Base-by-base conservation (phyloP, 306 rosid species). In the Sicyos baderoa region DNA sequence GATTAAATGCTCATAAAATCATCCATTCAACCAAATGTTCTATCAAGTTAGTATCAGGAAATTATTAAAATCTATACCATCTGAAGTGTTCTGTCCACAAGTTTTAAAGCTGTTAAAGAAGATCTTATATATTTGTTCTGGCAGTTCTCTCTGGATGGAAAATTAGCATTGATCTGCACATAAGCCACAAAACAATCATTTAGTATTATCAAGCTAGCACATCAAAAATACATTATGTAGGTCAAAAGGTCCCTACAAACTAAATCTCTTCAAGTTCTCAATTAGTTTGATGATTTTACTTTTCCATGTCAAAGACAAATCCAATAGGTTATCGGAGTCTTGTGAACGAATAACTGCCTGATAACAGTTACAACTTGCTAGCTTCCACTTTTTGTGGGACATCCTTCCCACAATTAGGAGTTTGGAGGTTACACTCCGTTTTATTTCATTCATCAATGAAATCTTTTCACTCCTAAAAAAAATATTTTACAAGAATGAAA, bases 71-170 rank as follows among this genome's bases (percentile, higher is more conserved):
- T 73, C 55, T 57, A 71, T 89, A 92, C 97, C 98, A 74, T 81
- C 18, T 84, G 57, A 74, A 81, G 59, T 75, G 76, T 74, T 81
- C 57, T 69, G 72, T 84, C 89, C 54, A 73, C 78, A 75, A 80
- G 67, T 76, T 79, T 79, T 61, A 86, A 82, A 75, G 84, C 87
- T 68, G 83, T 76, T 54, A 87, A 79, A 49, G 85, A 79, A 49
- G 85, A 82, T 76, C 80, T 74, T 52, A 80, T 58, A 68, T 72
- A 72, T 72, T 61, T 77, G 74, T 81, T 49, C 75, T 67, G 68
- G 62, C 75, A 72, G 53, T 68, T 77, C 50, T 72, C 84, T 29
- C 73, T 44, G 21, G 88, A 78, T 71, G 84, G 85, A 44, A 73
- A 74, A 61, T 80, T 79, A 78, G 66, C 56, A 48, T 78, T 76